Base-by-base conservation (phyloP, 148 eudicot genomes). In the Beta vulgaris region DNA sequence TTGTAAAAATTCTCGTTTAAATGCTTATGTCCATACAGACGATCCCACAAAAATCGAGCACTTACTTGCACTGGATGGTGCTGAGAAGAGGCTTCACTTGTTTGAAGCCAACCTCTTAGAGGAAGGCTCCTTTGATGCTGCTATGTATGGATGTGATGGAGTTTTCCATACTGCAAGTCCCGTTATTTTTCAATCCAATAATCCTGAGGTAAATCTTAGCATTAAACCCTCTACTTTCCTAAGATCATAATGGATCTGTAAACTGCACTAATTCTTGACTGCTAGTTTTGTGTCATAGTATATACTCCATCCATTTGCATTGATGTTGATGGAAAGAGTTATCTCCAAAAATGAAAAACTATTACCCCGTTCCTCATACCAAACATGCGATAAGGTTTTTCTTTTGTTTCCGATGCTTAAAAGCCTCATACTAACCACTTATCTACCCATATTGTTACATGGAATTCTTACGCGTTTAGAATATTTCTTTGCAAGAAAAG, bases 151-250 rank as follows among this genome's bases (percentile, higher is more conserved):
- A 59, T 77, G 88, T 68, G 64, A 77, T 36, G 84, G 84, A 23
- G 84, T 85, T 39, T 85, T 82, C 54, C 85, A 85, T 46, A 77
- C 79, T 5, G 85, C 85, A 49, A 74, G 81, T 77, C 87, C 88
- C 13, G 64, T 78, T 68, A 31, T 28, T 7, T 35, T 60, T 15
- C n/a, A 61, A 3, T 61, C 69, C n/a, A 44, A 26, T 10, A 68
- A 85, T 37, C 83, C 87, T 15, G 75, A 85, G 83, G 85, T 77
- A 26, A 49, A 2, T 65, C 6, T 65, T 55, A 26, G 32, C 77
- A 15, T 16, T 8, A 25, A 68, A 73, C 84, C 21, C 35, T 7
- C n/a, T 51, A 23, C 19, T n/a, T 51, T 51, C 57, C 9, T 51
- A 21, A 51, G 19, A 19, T 21, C 57, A 51, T 23, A 51, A 51